Base-by-base conservation (phyloP, 192 early-diverging fungal genomes). In the Cetraspora pellucida region DNA sequence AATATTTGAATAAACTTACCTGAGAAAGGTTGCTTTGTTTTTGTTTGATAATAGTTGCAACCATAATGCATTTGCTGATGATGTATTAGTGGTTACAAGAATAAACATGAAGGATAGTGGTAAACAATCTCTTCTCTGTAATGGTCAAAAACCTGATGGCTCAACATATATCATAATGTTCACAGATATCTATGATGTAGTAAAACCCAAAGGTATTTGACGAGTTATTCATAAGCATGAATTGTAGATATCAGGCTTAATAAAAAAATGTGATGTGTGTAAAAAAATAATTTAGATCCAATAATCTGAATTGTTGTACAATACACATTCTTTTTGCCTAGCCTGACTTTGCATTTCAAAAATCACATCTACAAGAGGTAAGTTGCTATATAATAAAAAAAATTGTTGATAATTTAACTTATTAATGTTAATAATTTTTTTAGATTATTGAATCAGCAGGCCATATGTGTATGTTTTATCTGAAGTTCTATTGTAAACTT, bases 131-230 rank as follows among this genome's bases (percentile, higher is more conserved):
- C 10, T 64, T 7, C 49, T 76, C 19, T 10, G 67, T 58, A 64
- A 75, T 61, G 61, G 28, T 46, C 14, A 14, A 73, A 73, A 58
- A 16, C 10, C 19, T 8, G 11, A 68, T 68, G 66, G 45, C 21
- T 49, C 25, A 0, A 14, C 30, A 58, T 13, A 75, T 55, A 58
- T 46, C 23, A 81, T 81, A 71, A 54, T 59, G 30, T 77, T 77
- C 67, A 67, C 19, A 49, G 31, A 68, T 68, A 52, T 58, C 65
- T 49, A 57, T 30, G 30, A 68, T 50, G 65, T 65, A 74, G 71
- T 61, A 52, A 72, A 81, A 59, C 64, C 76, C 27, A 81, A 81
- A 49, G 80, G 72, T 75, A 81, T 81, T 45, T 25, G 67, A 68
- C 30, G 25, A 55, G 72, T 81, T 61, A 66, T 78, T 52, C 43